Base-by-base conservation (phyloP, 768 basidiomycete species). In the Agaricus subrufescens region DNA sequence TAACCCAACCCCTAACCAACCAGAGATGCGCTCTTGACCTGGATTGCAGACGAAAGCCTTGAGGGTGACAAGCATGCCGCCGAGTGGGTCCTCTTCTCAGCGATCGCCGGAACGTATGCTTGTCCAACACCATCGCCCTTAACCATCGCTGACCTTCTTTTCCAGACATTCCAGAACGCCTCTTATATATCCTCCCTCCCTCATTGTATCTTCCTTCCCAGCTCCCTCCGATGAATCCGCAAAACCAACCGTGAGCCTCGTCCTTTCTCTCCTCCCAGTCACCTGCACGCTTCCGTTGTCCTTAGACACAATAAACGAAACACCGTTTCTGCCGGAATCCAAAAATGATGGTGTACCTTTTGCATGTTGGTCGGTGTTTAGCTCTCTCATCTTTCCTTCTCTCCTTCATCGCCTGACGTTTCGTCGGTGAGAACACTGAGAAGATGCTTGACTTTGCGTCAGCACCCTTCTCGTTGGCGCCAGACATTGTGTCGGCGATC, bases 1-100 rank as follows among this genome's bases (percentile, higher is more conserved):
- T n/a, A n/a, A n/a, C n/a, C n/a, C n/a, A n/a, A n/a, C n/a, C n/a
- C n/a, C n/a, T n/a, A n/a, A n/a, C n/a, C 64, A 4, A 56, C 82
- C 14, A 75, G 86, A 38, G 64, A 75, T 7, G 79, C 85, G 45
- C 72, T 94, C 15, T 75, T 92, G 39, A 59, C 71, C 0, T 94
- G 91, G 91, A 80, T 94, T 48, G 87, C 90, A 0, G 69, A 77
- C 25, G 83, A 88, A 63, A 82, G 77, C 9, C 74, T 93, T 3
- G 86, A 76, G 0, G 86, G 87, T 3, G 91, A 94, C 63, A 67
- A 62, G 30, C 73, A 81, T 23, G 84, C 85, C 1, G 89, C 90
- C 25, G 86, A 91, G 69, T 91, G 87, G 86, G 73, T 89, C 6
- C 72, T 93, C 4, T 72, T 92, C 27, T 72, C 78, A 43, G 64